A percentile compares a stretch with the other conserved stretches of the same genome.
These are phyloP conservation scores for Penicillium verhagenii DNA, from an alignment of 495 filamentous ascomycete species.

Conservation along the genomic window DNA sequence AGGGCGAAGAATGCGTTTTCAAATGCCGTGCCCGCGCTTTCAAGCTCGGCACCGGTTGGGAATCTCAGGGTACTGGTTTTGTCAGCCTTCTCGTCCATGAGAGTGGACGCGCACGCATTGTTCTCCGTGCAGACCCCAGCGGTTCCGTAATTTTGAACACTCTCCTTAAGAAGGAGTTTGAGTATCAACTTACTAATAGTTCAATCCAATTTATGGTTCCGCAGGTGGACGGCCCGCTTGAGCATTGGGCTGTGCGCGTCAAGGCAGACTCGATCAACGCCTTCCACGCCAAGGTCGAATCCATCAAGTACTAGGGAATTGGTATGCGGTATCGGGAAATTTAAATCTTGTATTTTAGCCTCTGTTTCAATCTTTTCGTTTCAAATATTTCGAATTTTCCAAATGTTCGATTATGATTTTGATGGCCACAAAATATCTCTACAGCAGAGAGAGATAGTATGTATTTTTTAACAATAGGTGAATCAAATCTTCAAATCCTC, in stretches of 20 bases:
- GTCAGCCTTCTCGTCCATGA: constrained; percentile 68
- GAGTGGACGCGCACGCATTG: constrained; percentile 57
- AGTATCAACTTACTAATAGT: constrained; percentile 54
- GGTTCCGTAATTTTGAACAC: constrained; percentile 71
- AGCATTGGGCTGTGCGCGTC: constrained; percentile 64
- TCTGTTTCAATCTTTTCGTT: too few species aligned
- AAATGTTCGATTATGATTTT: too few species aligned
- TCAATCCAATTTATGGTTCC: constrained; percentile 54
- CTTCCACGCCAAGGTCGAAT: constrained; percentile 30
- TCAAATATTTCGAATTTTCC: not conserved
- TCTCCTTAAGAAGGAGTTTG: constrained; percentile 53
- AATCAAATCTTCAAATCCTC: too few species aligned
- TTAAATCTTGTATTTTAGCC: not conserved
- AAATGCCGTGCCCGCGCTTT: constrained; percentile 63
- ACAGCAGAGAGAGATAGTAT: too few species aligned
- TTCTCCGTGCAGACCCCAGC: constrained; percentile 67
- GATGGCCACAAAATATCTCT: too few species aligned
- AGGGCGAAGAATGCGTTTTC: constrained; percentile 63
- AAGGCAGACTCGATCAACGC: constrained; percentile 52
- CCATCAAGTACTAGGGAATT: constrained; percentile 21
- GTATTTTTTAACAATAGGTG: too few species aligned
- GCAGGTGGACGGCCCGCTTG: constrained; percentile 48
- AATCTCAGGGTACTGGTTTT: constrained; percentile 60
- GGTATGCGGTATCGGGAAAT: too few species aligned
- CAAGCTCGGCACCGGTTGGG: constrained; percentile 54